Base-by-base conservation (phyloP, 805 yeast genomes). In the Metschnikowia orientalis region DNA sequence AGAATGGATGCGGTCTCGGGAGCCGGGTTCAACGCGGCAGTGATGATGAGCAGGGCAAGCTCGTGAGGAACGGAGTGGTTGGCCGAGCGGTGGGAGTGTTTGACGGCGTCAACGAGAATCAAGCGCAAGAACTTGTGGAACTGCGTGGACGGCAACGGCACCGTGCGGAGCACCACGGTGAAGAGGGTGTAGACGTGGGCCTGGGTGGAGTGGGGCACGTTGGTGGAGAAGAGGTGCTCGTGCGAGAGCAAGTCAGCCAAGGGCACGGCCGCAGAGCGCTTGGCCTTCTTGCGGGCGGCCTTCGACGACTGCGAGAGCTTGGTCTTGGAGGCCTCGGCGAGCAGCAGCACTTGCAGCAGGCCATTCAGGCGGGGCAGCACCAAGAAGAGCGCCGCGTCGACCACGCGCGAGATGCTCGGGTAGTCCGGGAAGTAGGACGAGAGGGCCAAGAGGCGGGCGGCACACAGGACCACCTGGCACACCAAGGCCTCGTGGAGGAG, bases 181-280 rank as follows among this genome's bases (percentile, higher is more conserved):
- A 83, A 68, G 45, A 85, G 81, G 2, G 38, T 35, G 31, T 72
- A 53, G 6, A 76, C 61, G 0, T 44, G 34, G 2, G 24, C 18
- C 11, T 60, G 40, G 6, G 77, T 71, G 1, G 35, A 17, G 0
- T 40, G 23, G 4, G 79, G 63, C 10, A 75, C 67, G 7, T 59
- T 54, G 6, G 57, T 49, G 18, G 54, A 52, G 46, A 82, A 81
- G 33, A 75, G 62, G 34, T 73, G 77, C 28, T 78, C 67, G 53
- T 81, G 84, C 1, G 88, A 77, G 28, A 81, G 62, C 18, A 81
- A 51, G 57, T 83, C 94, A 6, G 89, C 73, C 41, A 80, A 57
- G 4, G 87, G 77, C 17, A 67, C 64, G 1, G 73, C 43, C 11
- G 56, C 57, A 23, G 57, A 56, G 28, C 51, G 56, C 42, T 67